Conservation (phyloP, 441 rosid genomes). For the Gossypium gossypioides region DNA sequence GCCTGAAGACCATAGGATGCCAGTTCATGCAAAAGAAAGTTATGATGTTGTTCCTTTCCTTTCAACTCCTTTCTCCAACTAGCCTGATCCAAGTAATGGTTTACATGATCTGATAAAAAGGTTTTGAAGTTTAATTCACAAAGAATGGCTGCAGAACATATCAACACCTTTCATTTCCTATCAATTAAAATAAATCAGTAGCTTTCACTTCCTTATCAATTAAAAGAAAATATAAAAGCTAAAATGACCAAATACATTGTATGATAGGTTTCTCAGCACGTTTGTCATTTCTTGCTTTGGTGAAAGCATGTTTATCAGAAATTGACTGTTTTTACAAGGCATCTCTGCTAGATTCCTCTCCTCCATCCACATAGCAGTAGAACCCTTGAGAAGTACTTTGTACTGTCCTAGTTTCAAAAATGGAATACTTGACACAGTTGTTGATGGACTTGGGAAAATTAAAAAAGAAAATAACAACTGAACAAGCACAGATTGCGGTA, state of each 20-base stretch:
- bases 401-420: conserved; percentile 36
- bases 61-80: conserved; percentile 22
- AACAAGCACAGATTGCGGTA: background rate
- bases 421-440: conserved; percentile 3
- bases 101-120: conserved; percentile 26
- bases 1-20: conserved; percentile 45
- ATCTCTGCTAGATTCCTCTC: conserved; percentile 17
- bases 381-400: conserved; percentile 28
- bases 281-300: background rate
- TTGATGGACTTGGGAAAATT: background rate
- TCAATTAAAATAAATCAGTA: conserved; percentile 1
- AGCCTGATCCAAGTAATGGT: conserved; percentile 19
- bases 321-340: conserved; percentile 27
- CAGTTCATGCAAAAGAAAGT: conserved; percentile 32
- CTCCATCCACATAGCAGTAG: conserved; percentile 18
- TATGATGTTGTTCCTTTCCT: conserved; percentile 23
- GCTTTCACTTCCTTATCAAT: background rate
- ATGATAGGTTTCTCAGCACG: background rate
- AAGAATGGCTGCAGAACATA: background rate
- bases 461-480: background rate
- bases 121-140: background rate
- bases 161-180: background rate
- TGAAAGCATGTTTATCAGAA: background rate
- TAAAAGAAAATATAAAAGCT: conserved; percentile 1
- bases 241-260: background rate